A percentile compares a stretch with the other conserved stretches of the same genome.
Evolutionary conservation across 352 stramenopile genomes (phyloP).

Genomic region (Phytophthora pisi): DNA sequence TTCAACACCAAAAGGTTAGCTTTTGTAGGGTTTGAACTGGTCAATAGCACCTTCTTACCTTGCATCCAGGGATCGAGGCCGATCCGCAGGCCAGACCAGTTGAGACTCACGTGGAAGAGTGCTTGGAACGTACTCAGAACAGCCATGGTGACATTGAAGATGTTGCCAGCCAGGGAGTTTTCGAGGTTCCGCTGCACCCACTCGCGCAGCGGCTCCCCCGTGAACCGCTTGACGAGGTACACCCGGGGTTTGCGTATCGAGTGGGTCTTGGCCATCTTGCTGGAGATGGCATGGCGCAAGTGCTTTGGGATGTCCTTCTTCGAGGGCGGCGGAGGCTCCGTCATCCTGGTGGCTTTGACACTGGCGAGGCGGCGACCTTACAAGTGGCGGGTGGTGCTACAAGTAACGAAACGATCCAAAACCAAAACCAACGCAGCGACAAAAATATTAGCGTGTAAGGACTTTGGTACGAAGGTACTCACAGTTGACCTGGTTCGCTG

Average conservation of each 20-base stretch:
- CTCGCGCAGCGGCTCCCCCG: constrained; percentile 59
- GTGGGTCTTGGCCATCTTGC: constrained; percentile 11
- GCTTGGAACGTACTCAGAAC: constrained; percentile 70
- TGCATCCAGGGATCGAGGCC: constrained; percentile 44
- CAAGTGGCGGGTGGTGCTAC: background rate
- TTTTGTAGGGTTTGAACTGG: background rate
- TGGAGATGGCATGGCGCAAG: constrained; percentile 38
- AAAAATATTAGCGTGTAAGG: background rate
- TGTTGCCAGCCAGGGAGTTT: constrained; percentile 55
- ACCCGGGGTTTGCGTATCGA: constrained; percentile 37
- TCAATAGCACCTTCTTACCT: constrained; percentile 33
- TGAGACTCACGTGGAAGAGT: constrained; percentile 65
- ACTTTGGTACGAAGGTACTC: background rate
- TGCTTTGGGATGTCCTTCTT: constrained; percentile 46
- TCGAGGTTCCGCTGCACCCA: constrained; percentile 82
- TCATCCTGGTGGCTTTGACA: constrained; percentile 7
- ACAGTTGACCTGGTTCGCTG: too few species aligned
- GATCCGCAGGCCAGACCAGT: constrained; percentile 56
- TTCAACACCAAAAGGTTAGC: constrained; percentile 11
- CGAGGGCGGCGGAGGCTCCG: constrained; percentile 11
- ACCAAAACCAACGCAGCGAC: background rate
- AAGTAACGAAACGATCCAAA: background rate
- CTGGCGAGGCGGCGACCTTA: too few species aligned
- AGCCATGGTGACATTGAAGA: constrained; percentile 49
- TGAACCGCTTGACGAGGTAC: constrained; percentile 40